These are phyloP conservation scores for Dissophora ornata DNA, from an alignment of 192 early-diverging fungal species.

Conservation along the genomic window DNA sequence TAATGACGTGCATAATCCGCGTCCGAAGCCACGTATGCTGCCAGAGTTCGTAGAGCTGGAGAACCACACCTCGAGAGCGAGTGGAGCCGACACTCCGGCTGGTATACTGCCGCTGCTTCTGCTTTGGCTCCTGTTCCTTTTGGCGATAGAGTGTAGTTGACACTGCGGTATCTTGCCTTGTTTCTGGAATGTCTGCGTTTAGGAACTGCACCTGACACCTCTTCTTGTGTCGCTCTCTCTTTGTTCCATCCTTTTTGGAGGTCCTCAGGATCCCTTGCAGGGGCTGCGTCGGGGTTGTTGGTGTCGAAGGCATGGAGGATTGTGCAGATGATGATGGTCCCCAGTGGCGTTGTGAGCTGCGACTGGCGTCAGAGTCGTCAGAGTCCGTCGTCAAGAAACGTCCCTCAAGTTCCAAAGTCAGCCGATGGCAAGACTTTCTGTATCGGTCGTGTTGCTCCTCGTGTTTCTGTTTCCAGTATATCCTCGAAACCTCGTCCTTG, in stretches of 20 bases:
- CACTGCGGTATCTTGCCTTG: neutral
- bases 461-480: constrained; percentile 49
- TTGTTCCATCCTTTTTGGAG: constrained; percentile 17
- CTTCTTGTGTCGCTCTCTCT: constrained; percentile 21
- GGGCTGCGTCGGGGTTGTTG: constrained; percentile 10
- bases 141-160: constrained; percentile 8
- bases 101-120: constrained; percentile 11
- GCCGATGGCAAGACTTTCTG: constrained; percentile 36
- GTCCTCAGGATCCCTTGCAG: constrained; percentile 21
- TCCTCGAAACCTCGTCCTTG: constrained; percentile 32
- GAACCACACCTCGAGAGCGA: constrained; percentile 19
- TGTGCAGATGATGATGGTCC: neutral
- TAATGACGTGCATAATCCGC: constrained; percentile 52
- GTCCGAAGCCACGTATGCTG: constrained; percentile 52
- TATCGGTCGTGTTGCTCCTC: constrained; percentile 53
- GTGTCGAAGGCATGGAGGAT: constrained; percentile 12
- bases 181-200: constrained; percentile 11
- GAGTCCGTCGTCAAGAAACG: constrained; percentile 25
- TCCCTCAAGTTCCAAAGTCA: constrained; percentile 27
- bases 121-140: neutral
- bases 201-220: constrained; percentile 44
- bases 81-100: constrained; percentile 39
- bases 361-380: constrained; percentile 22
- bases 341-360: neutral
- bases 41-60: constrained; percentile 49